phyloP scores from a whole-genome alignment of 2,329 filamentous ascomycete species.

The Fusarium verrucosum region DNA sequence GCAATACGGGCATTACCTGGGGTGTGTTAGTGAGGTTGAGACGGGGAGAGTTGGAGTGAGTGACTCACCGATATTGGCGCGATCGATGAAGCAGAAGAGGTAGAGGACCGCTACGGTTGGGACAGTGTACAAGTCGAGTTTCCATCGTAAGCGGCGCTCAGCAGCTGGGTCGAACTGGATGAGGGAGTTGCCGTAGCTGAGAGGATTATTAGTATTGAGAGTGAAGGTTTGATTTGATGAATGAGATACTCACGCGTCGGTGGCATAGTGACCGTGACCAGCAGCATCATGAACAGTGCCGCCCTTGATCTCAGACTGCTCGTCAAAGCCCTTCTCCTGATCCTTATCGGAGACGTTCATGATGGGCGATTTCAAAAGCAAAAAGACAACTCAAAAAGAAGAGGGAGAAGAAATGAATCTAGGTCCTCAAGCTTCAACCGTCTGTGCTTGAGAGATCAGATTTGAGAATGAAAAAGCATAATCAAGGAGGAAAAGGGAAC shows the following conservation, averaged over 20 bases:
- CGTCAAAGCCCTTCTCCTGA: conserved; percentile 37
- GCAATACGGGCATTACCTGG: conserved; percentile 63
- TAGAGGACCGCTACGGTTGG: conserved; percentile 74
- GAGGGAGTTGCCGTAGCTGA: conserved; percentile 41
- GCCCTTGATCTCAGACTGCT: conserved; percentile 36
- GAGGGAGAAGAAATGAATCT: neutral
- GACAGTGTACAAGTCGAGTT: conserved; percentile 72
- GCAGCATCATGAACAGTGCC: conserved; percentile 36
- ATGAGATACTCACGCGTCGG: conserved; percentile 36
- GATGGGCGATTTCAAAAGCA: neutral
- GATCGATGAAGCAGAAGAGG: conserved; percentile 78
- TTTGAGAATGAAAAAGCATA: neutral
- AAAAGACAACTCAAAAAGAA: neutral
- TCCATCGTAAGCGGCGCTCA: conserved; percentile 66
- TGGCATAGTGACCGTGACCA: conserved; percentile 36
- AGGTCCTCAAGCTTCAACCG: conserved; percentile 9
- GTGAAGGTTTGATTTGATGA: neutral
- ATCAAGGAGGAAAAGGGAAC: neutral
- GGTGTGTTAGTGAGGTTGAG: neutral
- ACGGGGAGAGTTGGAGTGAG: neutral
- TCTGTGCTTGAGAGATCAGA: conserved; percentile 19
- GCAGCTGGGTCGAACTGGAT: conserved; percentile 49
- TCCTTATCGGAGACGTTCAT: conserved; percentile 40
- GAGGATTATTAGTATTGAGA: conserved; percentile 4
- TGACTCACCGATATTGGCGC: conserved; percentile 73